Conservation (phyloP, 1,139 yeast species). For the Scheffersomyces insectosa region DNA sequence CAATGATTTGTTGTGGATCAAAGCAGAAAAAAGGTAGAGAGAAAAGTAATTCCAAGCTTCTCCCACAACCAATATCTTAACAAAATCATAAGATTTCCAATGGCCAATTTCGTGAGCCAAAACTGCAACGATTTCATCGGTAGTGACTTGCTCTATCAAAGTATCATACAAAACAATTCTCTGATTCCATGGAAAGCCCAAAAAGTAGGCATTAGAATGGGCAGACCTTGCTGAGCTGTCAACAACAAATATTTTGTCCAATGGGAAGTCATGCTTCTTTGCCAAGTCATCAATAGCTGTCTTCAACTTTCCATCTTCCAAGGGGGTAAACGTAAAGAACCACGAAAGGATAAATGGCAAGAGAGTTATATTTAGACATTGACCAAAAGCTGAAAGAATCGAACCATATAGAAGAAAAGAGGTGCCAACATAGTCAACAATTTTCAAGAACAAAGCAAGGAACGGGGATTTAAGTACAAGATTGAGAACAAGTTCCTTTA, state of each 20-base stretch:
- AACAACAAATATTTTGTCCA: neutral
- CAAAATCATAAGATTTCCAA: neutral
- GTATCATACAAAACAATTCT: neutral
- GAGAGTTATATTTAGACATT: slow-evolving; percentile 69
- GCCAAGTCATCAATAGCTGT: neutral
- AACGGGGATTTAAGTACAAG: slow-evolving; percentile 70
- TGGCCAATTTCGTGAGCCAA: neutral
- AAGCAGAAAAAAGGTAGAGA: slow-evolving; percentile 4
- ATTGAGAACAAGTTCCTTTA: slow-evolving; percentile 60
- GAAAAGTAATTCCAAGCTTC: neutral
- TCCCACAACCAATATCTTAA: neutral
- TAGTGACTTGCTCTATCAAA: neutral
- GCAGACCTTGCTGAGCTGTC: neutral
- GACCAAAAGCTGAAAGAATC: slow-evolving; percentile 68
- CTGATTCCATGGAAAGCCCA: neutral
- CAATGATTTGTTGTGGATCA: slow-evolving; percentile 40
- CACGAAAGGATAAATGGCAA: slow-evolving; percentile 45
- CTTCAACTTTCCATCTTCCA: neutral
- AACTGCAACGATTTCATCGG: neutral
- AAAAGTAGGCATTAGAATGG: neutral
- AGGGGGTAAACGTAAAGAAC: neutral
- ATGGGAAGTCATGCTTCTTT: neutral
- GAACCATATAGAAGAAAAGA: slow-evolving; percentile 78
- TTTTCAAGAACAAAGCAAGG: slow-evolving; percentile 72
- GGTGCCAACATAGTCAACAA: slow-evolving; percentile 77